Evolutionary conservation across 2,329 filamentous ascomycete species (phyloP), one percentile per base, ranked within the genome.

Genomic region (Verticillium dahliae): DNA sequence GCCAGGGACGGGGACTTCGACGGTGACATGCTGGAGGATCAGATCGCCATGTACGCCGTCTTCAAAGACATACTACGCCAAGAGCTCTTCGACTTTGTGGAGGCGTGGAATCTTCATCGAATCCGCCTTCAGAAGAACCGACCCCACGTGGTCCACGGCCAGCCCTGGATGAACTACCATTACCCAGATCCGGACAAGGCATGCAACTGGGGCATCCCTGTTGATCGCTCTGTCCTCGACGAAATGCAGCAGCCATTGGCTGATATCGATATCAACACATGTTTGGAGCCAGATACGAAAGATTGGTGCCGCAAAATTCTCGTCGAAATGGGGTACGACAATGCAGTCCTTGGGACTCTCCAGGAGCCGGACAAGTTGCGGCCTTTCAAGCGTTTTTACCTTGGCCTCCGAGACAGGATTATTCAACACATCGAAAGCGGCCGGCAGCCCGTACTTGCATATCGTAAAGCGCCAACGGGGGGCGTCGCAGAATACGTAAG

Each of bases 21-120:
- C 31, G 52, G 58, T 27, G 52, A 60, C 52, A 60, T 60, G 37
- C 14, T 60, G 11, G 54, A 60, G 33, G 61, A 61, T 55, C 41
- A 61, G 60, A 58, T 61, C 55, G 60, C 60, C 33, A 54, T 61
- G 2, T 61, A 61, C 56, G 60, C 60, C 15, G 55, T 61, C 38
- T 61, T 56, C 13, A 27, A 58, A 41, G 55, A 57, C 11, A 18
- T 58, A 22, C 27, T 61, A 22, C 38, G 38, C 13, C 14, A 61
- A 58, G 60, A 61, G n/a, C 38, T 61, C 14, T 57, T 58, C 38
- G 60, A 61, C 31, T 61, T 61, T 37, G 38, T 61, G 13, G 38
- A 57, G 38, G 55, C 38, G 7, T 61, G 38, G 60, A 61, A 61
- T 55, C 7, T 56, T 31, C 45, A 60, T 39, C 34, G 50, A 27